Evolutionary conservation across 768 basidiomycete genomes (phyloP).

Genomic region (Tremella yokohamensis): DNA sequence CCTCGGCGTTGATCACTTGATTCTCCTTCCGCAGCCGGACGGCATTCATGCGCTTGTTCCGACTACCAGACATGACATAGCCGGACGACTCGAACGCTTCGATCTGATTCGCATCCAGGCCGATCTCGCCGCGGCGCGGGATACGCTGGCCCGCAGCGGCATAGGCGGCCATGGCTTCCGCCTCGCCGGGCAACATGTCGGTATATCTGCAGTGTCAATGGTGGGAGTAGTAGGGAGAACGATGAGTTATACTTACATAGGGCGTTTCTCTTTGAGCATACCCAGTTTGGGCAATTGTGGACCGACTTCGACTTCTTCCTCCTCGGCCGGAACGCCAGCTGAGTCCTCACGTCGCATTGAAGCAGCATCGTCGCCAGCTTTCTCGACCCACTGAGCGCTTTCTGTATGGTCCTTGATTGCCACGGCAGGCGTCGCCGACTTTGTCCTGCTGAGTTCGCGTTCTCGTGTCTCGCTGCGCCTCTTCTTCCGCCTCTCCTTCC

Average conservation of each 20-base stretch:
- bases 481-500: slow-evolving; percentile 46
- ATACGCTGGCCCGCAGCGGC: slow-evolving; percentile 83
- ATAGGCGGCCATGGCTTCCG: slow-evolving; percentile 96
- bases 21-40: slow-evolving; percentile 99
- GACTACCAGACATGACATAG: slow-evolving; percentile 95
- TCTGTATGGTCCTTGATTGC: slow-evolving; percentile 15
- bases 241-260: slow-evolving; percentile 2
- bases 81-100: slow-evolving; percentile 81
- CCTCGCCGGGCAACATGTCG: slow-evolving; percentile 89
- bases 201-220: slow-evolving; percentile 59
- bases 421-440: slow-evolving; percentile 6
- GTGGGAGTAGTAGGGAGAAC: slow-evolving; percentile 1
- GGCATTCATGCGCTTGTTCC: slow-evolving; percentile 96
- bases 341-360: slow-evolving; percentile 8
- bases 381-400: slow-evolving; percentile 51
- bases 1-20: slow-evolving; percentile 97
- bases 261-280: not conserved
- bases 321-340: slow-evolving; percentile 40
- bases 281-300: slow-evolving; percentile 65
- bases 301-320: slow-evolving; percentile 67
- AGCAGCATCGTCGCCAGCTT: slow-evolving; percentile 20
- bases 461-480: slow-evolving; percentile 39
- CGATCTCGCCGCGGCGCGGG: slow-evolving; percentile 98
- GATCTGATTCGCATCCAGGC: slow-evolving; percentile 81
- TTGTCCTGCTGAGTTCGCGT: slow-evolving; percentile 22